phyloP scores from a whole-genome alignment of 2,329 filamentous ascomycete genomes.

The Beauveria australis region DNA sequence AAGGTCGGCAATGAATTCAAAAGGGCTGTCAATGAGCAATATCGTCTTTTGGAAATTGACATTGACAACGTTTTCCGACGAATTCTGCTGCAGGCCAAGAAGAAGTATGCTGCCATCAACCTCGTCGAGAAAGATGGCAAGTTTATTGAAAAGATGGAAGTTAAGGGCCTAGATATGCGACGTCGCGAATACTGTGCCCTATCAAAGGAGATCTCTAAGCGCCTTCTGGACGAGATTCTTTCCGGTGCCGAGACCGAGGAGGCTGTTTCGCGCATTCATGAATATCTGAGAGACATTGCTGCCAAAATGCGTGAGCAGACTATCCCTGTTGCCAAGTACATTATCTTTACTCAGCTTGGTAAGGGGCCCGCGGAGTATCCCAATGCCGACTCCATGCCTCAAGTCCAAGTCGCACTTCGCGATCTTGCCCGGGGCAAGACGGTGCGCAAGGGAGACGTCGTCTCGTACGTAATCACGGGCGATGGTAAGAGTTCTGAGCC shows the following conservation, averaged over 20 bases:
- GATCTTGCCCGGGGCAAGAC: slow-evolving; percentile 80
- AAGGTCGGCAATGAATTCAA: slow-evolving; percentile 95
- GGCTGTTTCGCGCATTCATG: slow-evolving; percentile 83
- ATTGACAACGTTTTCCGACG: slow-evolving; percentile 96
- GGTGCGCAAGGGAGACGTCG: slow-evolving; percentile 89
- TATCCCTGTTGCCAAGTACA: slow-evolving; percentile 79
- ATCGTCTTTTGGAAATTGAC: slow-evolving; percentile 89
- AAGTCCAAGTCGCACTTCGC: slow-evolving; percentile 88
- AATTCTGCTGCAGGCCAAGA: slow-evolving; percentile 91
- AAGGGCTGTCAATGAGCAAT: slow-evolving; percentile 85
- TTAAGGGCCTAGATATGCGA: slow-evolving; percentile 98
- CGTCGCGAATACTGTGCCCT: slow-evolving; percentile 92
- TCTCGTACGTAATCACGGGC: slow-evolving; percentile 87
- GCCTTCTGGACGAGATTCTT: slow-evolving; percentile 86
- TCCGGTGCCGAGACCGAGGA: slow-evolving; percentile 88
- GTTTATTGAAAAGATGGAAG: slow-evolving; percentile 88
- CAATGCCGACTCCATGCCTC: slow-evolving; percentile 90
- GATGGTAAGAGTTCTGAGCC: slow-evolving; percentile 58
- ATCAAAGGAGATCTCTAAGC: slow-evolving; percentile 88
- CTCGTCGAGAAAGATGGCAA: slow-evolving; percentile 83
- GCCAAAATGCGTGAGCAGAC: slow-evolving; percentile 75
- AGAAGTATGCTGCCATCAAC: slow-evolving; percentile 98
- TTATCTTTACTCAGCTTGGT: slow-evolving; percentile 95
- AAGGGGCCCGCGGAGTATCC: slow-evolving; percentile 92
- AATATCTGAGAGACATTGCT: slow-evolving; percentile 80